Conservation (phyloP, 768 basidiomycete species). For the Serendipita sp. region DNA sequence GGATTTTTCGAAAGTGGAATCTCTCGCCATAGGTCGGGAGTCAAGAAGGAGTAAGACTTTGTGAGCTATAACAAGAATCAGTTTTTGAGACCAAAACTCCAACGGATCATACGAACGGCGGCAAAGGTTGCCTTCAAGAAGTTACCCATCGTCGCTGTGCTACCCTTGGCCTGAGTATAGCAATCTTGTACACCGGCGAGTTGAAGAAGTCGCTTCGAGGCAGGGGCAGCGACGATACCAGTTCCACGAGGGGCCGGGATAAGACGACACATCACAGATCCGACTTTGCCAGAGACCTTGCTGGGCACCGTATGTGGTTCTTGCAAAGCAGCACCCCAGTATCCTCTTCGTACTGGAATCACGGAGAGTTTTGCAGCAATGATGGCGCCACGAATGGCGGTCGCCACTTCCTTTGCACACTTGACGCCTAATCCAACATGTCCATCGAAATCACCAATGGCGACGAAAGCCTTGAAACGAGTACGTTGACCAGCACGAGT, state of each 20-base stretch:
- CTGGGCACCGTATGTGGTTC: slow-evolving; percentile 98
- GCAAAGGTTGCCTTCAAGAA: slow-evolving; percentile 96
- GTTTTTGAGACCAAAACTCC: neutral
- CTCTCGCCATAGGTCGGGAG: slow-evolving; percentile 94
- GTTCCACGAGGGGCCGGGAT: slow-evolving; percentile 98
- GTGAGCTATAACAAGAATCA: slow-evolving; percentile 46
- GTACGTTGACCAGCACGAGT: slow-evolving; percentile 99
- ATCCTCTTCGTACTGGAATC: slow-evolving; percentile 94
- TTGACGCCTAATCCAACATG: slow-evolving; percentile 99
- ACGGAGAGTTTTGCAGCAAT: slow-evolving; percentile 96
- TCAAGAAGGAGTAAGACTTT: slow-evolving; percentile 96
- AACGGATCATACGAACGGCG: slow-evolving; percentile 39
- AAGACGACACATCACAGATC: slow-evolving; percentile 97
- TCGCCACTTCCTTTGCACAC: slow-evolving; percentile 99
- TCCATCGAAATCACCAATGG: slow-evolving; percentile 96
- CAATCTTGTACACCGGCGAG: slow-evolving; percentile 94
- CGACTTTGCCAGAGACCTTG: slow-evolving; percentile 96
- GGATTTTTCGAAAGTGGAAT: slow-evolving; percentile 79
- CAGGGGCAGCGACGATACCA: slow-evolving; percentile 97
- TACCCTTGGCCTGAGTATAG: slow-evolving; percentile 97
- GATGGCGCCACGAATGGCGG: slow-evolving; percentile 98
- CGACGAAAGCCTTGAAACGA: slow-evolving; percentile 99
- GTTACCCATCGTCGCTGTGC: slow-evolving; percentile 97
- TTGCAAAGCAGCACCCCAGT: slow-evolving; percentile 99
- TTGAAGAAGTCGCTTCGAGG: slow-evolving; percentile 90